These are phyloP conservation scores for Anisodus tanguticus DNA, from an alignment of 257 asterid species.

Conservation along the genomic window DNA sequence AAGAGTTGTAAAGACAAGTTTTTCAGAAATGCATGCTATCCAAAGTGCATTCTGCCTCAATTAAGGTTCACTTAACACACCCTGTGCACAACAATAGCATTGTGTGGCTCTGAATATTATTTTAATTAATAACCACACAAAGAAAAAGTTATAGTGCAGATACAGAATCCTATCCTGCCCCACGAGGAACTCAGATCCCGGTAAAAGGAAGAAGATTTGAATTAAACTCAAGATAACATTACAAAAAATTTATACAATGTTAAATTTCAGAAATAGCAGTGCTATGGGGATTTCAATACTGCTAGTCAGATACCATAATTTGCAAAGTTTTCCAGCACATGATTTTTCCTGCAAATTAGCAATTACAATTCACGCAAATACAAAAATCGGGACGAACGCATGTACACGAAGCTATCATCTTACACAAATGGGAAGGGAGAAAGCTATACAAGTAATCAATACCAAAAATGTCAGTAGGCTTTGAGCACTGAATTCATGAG, in stretches of 20 bases:
- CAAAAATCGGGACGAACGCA: neutral
- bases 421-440: constrained; percentile 13
- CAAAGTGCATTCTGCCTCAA: neutral
- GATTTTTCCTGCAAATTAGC: neutral
- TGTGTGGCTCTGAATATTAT: neutral
- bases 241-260: neutral
- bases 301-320: neutral
- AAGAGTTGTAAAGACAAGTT: neutral
- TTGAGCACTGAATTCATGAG: constrained; percentile 91
- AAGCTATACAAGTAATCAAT: constrained; percentile 33
- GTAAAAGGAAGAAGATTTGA: constrained; percentile 1
- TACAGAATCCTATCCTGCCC: neutral
- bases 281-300: neutral
- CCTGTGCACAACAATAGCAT: too few relatives aligned
- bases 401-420: constrained; percentile 16
- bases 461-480: constrained; percentile 93
- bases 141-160: neutral
- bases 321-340: constrained; percentile 3
- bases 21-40: neutral
- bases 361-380: neutral
- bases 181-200: neutral
- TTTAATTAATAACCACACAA: too few relatives aligned
- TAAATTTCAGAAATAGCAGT: neutral
- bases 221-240: neutral
- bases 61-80: neutral